Percentiles rank a stretch among this genome's conserved stretches.
Conservation (phyloP, 1,284 basidiomycete genomes). For the Microbotryum lychnidis-dioicae region DNA sequence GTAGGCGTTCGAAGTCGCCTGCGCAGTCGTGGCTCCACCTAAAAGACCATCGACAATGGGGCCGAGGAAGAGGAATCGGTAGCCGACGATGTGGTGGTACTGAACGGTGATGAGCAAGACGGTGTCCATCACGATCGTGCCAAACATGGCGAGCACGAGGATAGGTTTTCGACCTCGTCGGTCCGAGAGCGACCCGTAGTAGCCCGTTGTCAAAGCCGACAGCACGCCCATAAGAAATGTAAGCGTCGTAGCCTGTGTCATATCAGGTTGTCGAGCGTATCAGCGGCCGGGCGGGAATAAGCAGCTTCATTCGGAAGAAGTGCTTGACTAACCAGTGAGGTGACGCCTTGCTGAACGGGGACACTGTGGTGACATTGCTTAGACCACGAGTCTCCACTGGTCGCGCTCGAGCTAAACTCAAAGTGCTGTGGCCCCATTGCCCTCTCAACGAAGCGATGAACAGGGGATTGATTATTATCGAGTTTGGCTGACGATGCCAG, state of each 20-base stretch:
- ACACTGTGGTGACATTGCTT: constrained; percentile 14
- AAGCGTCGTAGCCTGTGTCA: constrained; percentile 13
- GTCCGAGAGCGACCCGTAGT: constrained; percentile 24
- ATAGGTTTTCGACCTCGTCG: constrained; percentile 24
- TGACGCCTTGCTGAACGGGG: constrained; percentile 13
- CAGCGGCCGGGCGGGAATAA: neutral
- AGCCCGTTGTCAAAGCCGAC: constrained; percentile 23
- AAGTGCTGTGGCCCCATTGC: neutral
- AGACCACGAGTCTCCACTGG: constrained; percentile 5
- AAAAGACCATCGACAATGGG: constrained; percentile 27
- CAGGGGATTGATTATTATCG: neutral
- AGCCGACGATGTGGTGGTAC: constrained; percentile 24
- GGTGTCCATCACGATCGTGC: constrained; percentile 24
- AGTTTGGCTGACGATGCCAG: neutral
- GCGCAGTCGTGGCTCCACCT: constrained; percentile 25
- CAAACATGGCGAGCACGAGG: constrained; percentile 24
- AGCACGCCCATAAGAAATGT: constrained; percentile 26
- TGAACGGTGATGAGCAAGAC: constrained; percentile 31
- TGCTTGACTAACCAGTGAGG: constrained; percentile 7
- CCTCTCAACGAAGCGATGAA: no score
- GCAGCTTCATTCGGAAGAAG: neutral
- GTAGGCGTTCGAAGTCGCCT: constrained; percentile 27
- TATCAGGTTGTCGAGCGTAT: neutral
- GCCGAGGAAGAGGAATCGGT: constrained; percentile 29
- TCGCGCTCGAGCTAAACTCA: neutral